These are phyloP conservation scores for Buxus sempervirens DNA, from an alignment of 164 flowering plant species.

Conservation along the genomic window DNA sequence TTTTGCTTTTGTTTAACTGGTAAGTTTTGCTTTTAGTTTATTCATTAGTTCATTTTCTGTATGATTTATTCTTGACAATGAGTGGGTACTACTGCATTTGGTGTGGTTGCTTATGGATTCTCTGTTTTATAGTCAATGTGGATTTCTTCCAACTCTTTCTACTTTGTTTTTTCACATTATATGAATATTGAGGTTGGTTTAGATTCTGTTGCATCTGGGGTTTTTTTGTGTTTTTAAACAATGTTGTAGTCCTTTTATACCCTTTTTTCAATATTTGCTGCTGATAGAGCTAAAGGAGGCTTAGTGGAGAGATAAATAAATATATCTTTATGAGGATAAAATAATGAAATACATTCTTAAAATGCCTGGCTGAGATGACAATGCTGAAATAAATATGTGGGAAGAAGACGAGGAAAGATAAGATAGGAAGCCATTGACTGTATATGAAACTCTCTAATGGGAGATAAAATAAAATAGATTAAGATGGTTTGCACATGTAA, in stretches of 20 bases:
- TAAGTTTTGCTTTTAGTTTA: background rate
- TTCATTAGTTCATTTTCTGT: background rate
- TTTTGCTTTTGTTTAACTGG: background rate
- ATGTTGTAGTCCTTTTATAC: background rate
- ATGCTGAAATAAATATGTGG: too few relatives aligned
- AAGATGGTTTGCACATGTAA: too few relatives aligned
- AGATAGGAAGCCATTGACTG: too few relatives aligned
- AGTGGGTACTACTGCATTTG: background rate
- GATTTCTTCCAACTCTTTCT: background rate
- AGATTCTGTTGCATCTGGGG: background rate
- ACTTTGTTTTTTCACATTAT: too few relatives aligned
- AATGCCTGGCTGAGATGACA: too few relatives aligned
- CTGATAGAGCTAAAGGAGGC: background rate
- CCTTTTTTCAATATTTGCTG: background rate
- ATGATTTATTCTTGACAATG: constrained; percentile 1
- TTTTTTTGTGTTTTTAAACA: background rate
- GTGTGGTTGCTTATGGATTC: background rate
- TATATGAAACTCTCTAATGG: too few relatives aligned
- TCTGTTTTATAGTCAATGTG: background rate
- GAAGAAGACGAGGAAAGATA: too few relatives aligned
- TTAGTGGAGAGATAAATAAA: background rate
- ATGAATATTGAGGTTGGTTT: background rate
- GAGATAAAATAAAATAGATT: too few relatives aligned
- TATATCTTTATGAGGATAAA: too few relatives aligned
- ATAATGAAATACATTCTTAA: too few relatives aligned